Percentiles rank a stretch among this genome's conserved stretches.
Evolutionary conservation across 108 stramenopile species (phyloP).

Genomic region (Licmophora abbreviata): DNA sequence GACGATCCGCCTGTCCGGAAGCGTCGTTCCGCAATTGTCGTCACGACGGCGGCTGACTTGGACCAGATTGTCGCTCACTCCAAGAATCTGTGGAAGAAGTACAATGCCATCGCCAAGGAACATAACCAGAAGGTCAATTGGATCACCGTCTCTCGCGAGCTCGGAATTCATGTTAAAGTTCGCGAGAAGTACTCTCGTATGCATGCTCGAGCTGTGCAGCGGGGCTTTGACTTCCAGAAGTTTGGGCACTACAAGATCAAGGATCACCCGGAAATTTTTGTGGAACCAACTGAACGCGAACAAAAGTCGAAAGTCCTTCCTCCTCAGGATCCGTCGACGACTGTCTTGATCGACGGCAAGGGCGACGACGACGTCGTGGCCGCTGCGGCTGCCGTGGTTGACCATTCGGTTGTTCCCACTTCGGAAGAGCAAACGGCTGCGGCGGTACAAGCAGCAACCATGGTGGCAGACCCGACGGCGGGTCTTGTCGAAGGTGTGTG

Average conservation of each 20-base stretch:
- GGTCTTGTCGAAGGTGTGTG: background rate
- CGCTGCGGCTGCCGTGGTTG: constrained; percentile 20
- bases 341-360: constrained; percentile 24
- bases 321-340: constrained; percentile 16
- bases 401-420: constrained; percentile 7
- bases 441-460: constrained; percentile 5
- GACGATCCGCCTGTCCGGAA: constrained; percentile 23
- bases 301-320: constrained; percentile 50
- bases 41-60: constrained; percentile 63
- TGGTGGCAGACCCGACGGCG: constrained; percentile 7
- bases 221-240: constrained; percentile 61
- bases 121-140: constrained; percentile 83
- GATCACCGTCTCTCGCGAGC: constrained; percentile 69
- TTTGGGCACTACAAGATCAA: constrained; percentile 55
- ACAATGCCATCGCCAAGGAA: constrained; percentile 79
- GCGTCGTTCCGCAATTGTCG: constrained; percentile 61
- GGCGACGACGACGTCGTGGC: constrained; percentile 11
- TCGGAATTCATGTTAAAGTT: constrained; percentile 82
- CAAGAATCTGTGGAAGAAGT: constrained; percentile 78
- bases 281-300: constrained; percentile 47
- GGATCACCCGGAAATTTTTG: constrained; percentile 61
- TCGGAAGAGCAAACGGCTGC: constrained; percentile 1
- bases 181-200: constrained; percentile 82
- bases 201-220: constrained; percentile 63
- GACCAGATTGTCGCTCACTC: constrained; percentile 72